Evolutionary conservation across 352 stramenopile genomes (phyloP), one percentile per base, ranked within the genome.

Genomic region (Phytophthora citrophthora): DNA sequence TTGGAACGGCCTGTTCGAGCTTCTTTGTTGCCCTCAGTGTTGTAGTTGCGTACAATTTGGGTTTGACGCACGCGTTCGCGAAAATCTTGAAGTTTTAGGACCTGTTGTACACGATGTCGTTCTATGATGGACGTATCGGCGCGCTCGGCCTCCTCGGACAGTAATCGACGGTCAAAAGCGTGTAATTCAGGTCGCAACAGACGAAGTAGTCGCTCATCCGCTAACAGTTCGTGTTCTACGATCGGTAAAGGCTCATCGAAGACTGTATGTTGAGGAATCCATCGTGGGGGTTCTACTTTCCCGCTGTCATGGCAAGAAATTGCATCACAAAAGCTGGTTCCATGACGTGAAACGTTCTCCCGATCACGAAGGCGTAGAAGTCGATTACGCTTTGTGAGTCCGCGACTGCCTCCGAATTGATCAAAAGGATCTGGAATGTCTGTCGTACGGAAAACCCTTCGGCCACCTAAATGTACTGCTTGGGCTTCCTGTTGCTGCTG

Each of bases 241-340:
- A 94, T 29, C 8, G 88, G 86, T n/a, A 95, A 55, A 3, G 88
- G 82, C 20, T 86, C 76, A 10, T 92, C 76, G 54, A 94, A 88
- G 4, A 83, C 67, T n/a, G 52, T 47, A 46, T 69, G 55, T 36
- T 75, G 44, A 15, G 61, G 62, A 15, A 62, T 63, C 67, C 61
- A 75, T 27, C 67, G 41, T 27, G 50, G 41, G 12, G 53, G 51
- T 24, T 71, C 57, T 7, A 72, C 55, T 55, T 75, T 75, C 27
- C 41, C 62, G 46, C 32, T 45, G 12, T 58, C 54, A 15, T 66
- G 61, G 20, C 49, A 63, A 0, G 62, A 45, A 26, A 69, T 15
- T 10, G 76, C 64, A n/a, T 71, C 43, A 11, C 64, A 73, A 44
- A 76, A 61, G 36, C 77, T 89, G 12, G 74, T 86, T 13, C 77